Evolutionary conservation across 2,329 filamentous ascomycete genomes (phyloP).

Genomic region (Nannizziopsis arthrosporioides): DNA sequence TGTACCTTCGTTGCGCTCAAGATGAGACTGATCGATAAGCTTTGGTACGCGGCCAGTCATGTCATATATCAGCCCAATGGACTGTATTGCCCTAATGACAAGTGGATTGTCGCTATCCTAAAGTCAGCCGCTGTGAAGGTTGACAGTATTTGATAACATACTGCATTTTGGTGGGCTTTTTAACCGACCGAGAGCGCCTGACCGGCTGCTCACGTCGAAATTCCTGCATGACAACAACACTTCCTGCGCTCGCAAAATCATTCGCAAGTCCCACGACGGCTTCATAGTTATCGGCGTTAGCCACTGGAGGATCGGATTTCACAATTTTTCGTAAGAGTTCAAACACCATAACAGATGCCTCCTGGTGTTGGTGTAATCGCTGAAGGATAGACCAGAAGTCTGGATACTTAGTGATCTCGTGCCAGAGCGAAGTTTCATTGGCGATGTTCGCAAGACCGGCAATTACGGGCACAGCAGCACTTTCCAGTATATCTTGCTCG

Average conservation of each 20-base stretch:
- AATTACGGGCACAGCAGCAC: constrained; percentile 62
- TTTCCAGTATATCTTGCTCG: constrained; percentile 62
- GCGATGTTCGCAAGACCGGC: constrained; percentile 68
- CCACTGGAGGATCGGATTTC: constrained; percentile 59
- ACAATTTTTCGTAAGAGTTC: constrained; percentile 72
- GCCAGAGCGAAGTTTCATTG: constrained; percentile 63
- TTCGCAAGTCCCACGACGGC: constrained; percentile 73
- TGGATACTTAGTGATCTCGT: constrained; percentile 88
- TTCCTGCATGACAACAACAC: constrained; percentile 57
- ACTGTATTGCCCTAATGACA: constrained; percentile 65
- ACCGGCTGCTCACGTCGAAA: constrained; percentile 50
- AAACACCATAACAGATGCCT: constrained; percentile 69
- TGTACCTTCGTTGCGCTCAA: constrained; percentile 71
- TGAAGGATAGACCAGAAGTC: constrained; percentile 93
- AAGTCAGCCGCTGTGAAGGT: constrained; percentile 10
- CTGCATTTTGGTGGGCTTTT: constrained; percentile 42
- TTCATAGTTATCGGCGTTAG: constrained; percentile 94
- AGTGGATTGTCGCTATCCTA: constrained; percentile 52
- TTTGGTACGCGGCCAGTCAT: constrained; percentile 71
- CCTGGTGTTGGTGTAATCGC: constrained; percentile 55
- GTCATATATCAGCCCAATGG: constrained; percentile 68
- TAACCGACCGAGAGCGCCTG: constrained; percentile 43
- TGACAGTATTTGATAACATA: constrained; percentile 27
- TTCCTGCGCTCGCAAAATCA: constrained; percentile 76
- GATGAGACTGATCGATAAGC: constrained; percentile 83